Evolutionary conservation across 2,329 filamentous ascomycete genomes (phyloP), one percentile per base, ranked within the genome.

Genomic region (Aspergillus pseudoterreus): DNA sequence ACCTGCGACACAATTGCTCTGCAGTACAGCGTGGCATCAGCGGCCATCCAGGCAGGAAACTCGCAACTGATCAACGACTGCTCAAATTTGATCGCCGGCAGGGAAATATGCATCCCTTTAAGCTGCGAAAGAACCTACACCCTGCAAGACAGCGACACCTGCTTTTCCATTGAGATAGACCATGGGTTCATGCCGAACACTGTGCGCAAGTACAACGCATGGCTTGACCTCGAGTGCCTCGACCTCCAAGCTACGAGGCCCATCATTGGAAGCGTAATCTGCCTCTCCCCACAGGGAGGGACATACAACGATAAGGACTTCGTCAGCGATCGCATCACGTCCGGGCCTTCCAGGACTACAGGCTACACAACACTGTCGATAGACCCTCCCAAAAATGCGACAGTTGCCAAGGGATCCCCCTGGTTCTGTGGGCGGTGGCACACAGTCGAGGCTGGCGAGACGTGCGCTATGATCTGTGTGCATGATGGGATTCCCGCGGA

Each of bases 401-500:
- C 57, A 2, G 46, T 64, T 1, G 58, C 61, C 4, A 24, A 50
- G 12, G 54, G 51, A 4, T 60, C 60, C 6, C 57, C 57, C 14
- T 17, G 47, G n/a, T 24, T 45, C 24, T 62, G 61, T 36, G 59
- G 59, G 9, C 45, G 32, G 32, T 65, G 57, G 58, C 50, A 63
- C 45, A 51, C 35, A 1, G 54, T 44, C 11, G 36, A 21, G 6
- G 54, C 35, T 1, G 51, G 45, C 1, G 59, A 64, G 12, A 54
- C 56, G 9, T 64, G 61, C 51, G 47, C 52, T 1, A 22, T 24
- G 12, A 59, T 64, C 12, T 64, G 59, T 45, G 42, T 55, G 6
- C 46, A 54, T 35, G 45, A 59, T 14, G 14, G 19, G 2, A 56
- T 62, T n/a, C 39, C 53, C 4, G n/a, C 24, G 12, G 32, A 17